Conservation (phyloP, 495 filamentous ascomycete genomes). For the Tuber aestivum region DNA sequence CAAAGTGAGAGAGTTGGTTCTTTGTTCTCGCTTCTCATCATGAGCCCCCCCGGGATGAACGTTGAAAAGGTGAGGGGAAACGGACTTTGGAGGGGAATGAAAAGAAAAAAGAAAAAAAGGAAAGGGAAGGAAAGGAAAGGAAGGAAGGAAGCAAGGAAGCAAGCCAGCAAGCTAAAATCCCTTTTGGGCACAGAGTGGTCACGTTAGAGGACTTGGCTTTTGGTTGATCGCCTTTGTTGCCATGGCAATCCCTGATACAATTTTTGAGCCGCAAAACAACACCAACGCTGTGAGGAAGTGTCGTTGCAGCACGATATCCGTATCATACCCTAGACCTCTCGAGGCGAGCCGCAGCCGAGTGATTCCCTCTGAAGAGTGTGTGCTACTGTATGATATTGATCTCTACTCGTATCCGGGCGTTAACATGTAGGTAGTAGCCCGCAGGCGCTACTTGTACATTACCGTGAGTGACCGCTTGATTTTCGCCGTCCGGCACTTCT, state of each 20-base stretch:
- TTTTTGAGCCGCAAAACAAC: background rate
- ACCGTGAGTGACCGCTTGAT: background rate
- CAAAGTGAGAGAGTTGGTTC: background rate
- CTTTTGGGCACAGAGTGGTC: background rate
- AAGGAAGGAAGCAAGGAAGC: no score
- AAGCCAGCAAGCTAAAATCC: no score
- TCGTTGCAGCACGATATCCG: background rate
- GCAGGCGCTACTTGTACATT: background rate
- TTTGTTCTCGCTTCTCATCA: background rate
- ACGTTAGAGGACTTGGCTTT: slow-evolving; percentile 1
- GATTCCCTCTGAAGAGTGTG: background rate
- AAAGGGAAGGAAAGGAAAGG: no score
- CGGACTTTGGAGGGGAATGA: background rate
- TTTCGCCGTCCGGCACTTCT: background rate
- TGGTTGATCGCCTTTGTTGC: background rate
- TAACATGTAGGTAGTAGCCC: background rate
- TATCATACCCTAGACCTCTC: no score
- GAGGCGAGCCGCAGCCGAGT: background rate
- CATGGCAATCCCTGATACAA: background rate
- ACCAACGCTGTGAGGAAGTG: background rate
- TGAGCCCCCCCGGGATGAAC: background rate
- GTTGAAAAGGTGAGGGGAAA: background rate
- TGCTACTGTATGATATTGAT: background rate
- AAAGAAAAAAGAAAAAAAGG: background rate
- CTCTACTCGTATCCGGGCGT: background rate